Evolutionary conservation across 345 rosid genomes (phyloP), one percentile per base, ranked within the genome.

Genomic region (Eutrema heterophyllum): DNA sequence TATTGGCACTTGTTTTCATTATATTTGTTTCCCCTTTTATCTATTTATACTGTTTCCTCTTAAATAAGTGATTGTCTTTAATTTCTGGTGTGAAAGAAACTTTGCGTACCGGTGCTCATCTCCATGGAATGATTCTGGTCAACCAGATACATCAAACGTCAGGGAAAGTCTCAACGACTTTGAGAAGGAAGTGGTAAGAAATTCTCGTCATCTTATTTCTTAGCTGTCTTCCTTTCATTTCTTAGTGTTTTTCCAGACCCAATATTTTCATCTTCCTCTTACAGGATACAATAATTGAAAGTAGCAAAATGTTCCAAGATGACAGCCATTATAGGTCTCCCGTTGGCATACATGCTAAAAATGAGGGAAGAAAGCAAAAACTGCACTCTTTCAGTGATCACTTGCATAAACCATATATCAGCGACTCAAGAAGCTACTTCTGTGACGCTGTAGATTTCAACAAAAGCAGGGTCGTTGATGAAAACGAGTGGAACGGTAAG

Each of bases 211-310:
- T 73, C 51, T 61, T 55, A 58, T 57, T 51, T 54, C 71, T 53
- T 39, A 68, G 51, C 67, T 64, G 60, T 50, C 52, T 61, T 45
- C 39, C 18, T 5, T 21, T 48, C 66, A 24, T 58, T 59, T 54
- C 32, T 39, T 62, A 55, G 2, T 61, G 48, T 70, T 55, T 57
- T 3, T 56, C 41, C n/a, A 15, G 54, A 45, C 67, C 70, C 32
- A 40, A 30, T 32, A 46, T 50, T 15, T 55, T 30, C 32, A 55
- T 62, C 52, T 55, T 67, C 50, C 38, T 5, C 36, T 63, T 79
- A 63, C 82, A 89, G 97, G 92, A 91, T 43, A 75, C 67, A 16
- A 49, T 84, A 56, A 81, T 85, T 78, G 71, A 83, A 77, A 83
- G 84, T 78, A 66, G 78, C 45, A 76, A 78, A 51, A 52, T 68